Base-by-base conservation (phyloP, 108 stramenopile species). In the Mayamaea pseudoterrestris region DNA sequence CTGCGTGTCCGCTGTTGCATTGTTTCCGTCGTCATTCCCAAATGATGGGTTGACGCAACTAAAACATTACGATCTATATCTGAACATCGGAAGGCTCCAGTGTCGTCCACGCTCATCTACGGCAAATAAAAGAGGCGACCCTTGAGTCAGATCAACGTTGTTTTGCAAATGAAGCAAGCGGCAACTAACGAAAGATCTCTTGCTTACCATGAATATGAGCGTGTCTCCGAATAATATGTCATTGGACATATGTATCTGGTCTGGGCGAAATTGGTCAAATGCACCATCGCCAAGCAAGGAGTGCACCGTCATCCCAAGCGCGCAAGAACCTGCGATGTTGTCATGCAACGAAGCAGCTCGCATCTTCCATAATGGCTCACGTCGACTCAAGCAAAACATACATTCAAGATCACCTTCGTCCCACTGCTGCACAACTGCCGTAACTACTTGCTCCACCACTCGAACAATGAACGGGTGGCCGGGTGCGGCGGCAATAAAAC, bases 251-350 rank as follows among this genome's bases (percentile, higher is more conserved):
- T 23, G 31, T 7, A 50, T 47, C 53, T 58, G 54, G 14, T 68
- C 71, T 8, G 57, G 29, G 27, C 16, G 22, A 50, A 74, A 69
- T 28, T 53, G 57, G 29, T 55, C 29, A 4, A 74, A 53, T 1
- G 69, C 39, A 14, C 66, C 61, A 35, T 66, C 66, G n/a, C 61
- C 64, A 23, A 77, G 27, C 12, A 57, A 68, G 20, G 55, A 69
- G 45, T 77, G 73, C 0, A 59, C 36, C 0, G 76, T 60, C 30
- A 73, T 41, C 14, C 76, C 76, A 16, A 77, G 61, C 14, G 64
- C 68, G 44, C 76, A 77, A 18, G 76, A 71, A 17, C 76, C 76
- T 35, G 65, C 62, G 21, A 77, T n/a, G n/a, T n/a, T n/a, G n/a
- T n/a, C 41, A 32, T 70, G 47, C 5, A 73, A 35, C 20, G 42